These are phyloP conservation scores for Xenoacremonium recifei DNA, from an alignment of 2,329 filamentous ascomycete species.

Conservation along the genomic window DNA sequence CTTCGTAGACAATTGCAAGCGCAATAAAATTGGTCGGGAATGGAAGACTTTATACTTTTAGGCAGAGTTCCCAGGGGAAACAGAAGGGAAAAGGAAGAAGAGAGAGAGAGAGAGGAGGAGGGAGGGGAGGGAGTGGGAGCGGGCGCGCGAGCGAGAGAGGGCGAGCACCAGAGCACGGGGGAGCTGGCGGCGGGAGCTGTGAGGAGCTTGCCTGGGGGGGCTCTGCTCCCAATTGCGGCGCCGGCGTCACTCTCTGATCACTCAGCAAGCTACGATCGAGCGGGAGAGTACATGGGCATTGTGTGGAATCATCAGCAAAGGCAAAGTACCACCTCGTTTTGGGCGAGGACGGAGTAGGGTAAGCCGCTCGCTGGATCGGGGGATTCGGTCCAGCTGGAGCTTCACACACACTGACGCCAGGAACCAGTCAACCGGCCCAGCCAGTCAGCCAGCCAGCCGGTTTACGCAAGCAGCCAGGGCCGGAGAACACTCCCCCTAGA, in stretches of 20 bases:
- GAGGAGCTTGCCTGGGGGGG: neutral
- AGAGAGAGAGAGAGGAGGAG: slow-evolving; percentile 10
- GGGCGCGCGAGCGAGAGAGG: slow-evolving; percentile 19
- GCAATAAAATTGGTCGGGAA: slow-evolving; percentile 1
- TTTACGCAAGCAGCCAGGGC: neutral
- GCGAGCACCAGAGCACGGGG: slow-evolving; percentile 20
- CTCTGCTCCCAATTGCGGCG: neutral
- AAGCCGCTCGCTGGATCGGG: no score
- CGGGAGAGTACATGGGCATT: neutral
- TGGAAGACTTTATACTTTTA: no score
- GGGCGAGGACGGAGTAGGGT: no score
- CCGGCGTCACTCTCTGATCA: neutral
- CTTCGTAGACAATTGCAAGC: no score
- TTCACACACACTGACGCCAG: no score
- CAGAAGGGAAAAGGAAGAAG: slow-evolving; percentile 14
- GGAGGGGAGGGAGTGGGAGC: slow-evolving; percentile 13
- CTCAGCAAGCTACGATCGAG: neutral
- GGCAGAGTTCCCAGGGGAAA: no score
- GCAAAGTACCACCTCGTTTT: neutral
- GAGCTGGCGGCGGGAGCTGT: slow-evolving; percentile 12
- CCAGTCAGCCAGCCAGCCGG: neutral
- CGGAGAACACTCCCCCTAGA: no score
- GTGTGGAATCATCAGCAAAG: neutral
- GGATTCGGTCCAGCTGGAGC: no score
- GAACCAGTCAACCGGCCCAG: no score